A percentile compares a stretch with the other conserved stretches of the same genome.
Evolutionary conservation across 371 early-diverging fungal species (phyloP).

Genomic region (Syncephalastrum sp.): DNA sequence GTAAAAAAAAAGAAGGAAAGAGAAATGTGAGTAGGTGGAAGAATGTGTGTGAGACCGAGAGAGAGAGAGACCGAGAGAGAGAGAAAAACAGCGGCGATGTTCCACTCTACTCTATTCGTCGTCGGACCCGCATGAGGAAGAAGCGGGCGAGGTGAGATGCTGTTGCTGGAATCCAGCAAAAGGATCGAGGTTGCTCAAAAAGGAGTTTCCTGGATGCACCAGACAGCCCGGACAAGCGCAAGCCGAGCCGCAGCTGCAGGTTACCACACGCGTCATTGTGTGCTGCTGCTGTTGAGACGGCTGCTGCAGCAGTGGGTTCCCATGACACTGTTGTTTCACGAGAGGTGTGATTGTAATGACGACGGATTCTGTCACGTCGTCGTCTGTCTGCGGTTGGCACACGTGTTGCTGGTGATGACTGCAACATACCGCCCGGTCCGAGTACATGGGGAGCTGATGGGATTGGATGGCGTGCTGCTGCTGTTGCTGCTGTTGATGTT

Average conservation of each 20-base stretch:
- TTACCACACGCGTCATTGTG: constrained; percentile 24
- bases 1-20: neutral
- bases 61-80: neutral
- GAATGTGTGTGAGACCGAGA: too few species aligned
- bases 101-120: constrained; percentile 5
- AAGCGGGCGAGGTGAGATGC: constrained; percentile 5
- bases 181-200: constrained; percentile 18
- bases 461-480: constrained; percentile 5
- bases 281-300: constrained; percentile 5
- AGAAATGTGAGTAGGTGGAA: neutral
- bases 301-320: neutral
- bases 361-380: constrained; percentile 34
- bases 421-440: constrained; percentile 12
- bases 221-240: constrained; percentile 29
- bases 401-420: constrained; percentile 24
- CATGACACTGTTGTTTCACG: constrained; percentile 7
- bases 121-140: constrained; percentile 11
- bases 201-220: constrained; percentile 21
- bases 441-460: constrained; percentile 4
- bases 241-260: constrained; percentile 23
- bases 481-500: constrained; percentile 11
- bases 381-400: constrained; percentile 7
- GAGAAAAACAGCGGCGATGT: neutral
- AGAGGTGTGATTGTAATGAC: constrained; percentile 48
- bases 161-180: constrained; percentile 17